phyloP scores from a whole-genome alignment of 2,329 filamentous ascomycete species.

The Colletotrichum echinochloae region DNA sequence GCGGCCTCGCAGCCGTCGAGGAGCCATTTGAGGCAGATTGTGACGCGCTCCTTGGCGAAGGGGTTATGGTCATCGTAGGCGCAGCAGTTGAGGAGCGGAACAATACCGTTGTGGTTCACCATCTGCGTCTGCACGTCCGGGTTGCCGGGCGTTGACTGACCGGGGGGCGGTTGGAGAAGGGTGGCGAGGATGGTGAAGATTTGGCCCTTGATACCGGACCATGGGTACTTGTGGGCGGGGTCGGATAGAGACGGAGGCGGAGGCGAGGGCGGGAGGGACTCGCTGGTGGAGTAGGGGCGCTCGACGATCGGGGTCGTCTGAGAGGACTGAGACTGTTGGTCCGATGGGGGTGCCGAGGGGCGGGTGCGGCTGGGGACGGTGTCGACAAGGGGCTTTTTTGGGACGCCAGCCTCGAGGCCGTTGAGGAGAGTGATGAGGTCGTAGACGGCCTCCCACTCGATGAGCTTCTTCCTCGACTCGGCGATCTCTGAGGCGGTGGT shows the following conservation, averaged over 20 bases:
- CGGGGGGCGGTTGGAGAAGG: conserved; percentile 84
- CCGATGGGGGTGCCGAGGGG: conserved; percentile 45
- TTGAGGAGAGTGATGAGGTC: conserved; percentile 89
- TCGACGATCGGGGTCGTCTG: conserved; percentile 64
- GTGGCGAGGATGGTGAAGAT: conserved; percentile 91
- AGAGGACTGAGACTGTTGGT: conserved; percentile 41
- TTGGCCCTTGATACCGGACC: conserved; percentile 87
- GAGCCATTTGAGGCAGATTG: conserved; percentile 87
- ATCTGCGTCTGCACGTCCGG: conserved; percentile 89
- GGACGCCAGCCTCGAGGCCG: conserved; percentile 87
- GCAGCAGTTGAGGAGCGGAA: conserved; percentile 89
- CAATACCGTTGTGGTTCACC: conserved; percentile 84
- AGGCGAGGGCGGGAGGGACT: conserved; percentile 53
- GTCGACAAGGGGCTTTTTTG: conserved; percentile 78
- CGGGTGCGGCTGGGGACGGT: conserved; percentile 42
- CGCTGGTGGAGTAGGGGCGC: conserved; percentile 67
- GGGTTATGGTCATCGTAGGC: conserved; percentile 93
- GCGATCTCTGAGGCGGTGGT: conserved; percentile 88
- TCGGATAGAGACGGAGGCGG: conserved; percentile 68
- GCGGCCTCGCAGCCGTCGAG: conserved; percentile 81
- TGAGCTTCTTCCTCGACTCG: conserved; percentile 84
- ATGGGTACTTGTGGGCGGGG: conserved; percentile 72
- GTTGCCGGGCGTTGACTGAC: conserved; percentile 71
- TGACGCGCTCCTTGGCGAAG: conserved; percentile 91
- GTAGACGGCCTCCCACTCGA: conserved; percentile 91